Evolutionary conservation across 306 rosid genomes (phyloP).

Genomic region (Prunus davidiana): DNA sequence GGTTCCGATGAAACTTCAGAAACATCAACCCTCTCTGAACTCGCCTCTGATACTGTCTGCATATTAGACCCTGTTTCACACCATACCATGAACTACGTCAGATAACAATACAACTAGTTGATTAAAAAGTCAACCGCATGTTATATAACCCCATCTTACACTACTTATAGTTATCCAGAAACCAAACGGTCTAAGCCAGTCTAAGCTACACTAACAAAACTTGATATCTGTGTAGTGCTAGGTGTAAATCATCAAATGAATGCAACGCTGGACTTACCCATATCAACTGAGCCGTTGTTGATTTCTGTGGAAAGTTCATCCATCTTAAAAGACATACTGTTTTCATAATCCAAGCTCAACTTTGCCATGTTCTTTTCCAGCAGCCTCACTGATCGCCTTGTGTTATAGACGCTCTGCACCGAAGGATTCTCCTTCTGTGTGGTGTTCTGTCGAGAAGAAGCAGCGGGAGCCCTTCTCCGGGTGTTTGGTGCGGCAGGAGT

Average conservation of each 20-base stretch:
- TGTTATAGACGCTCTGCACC: conserved; percentile 42
- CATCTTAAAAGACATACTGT: conserved; percentile 18
- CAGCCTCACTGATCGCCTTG: conserved; percentile 68
- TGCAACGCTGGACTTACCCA: conserved; percentile 21
- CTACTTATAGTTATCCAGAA: too few species aligned
- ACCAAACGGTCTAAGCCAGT: too few species aligned
- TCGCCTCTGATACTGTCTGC: conserved; percentile 19
- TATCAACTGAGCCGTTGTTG: conserved; percentile 22
- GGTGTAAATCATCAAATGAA: background rate
- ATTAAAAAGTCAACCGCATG: background rate
- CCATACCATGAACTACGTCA: background rate
- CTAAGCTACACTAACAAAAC: background rate
- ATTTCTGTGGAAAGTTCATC: conserved; percentile 42
- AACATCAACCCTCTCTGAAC: conserved; percentile 24
- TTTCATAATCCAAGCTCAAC: conserved; percentile 42
- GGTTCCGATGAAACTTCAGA: conserved; percentile 30
- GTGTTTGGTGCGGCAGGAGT: conserved; percentile 52
- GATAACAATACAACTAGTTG: background rate
- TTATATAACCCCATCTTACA: too few species aligned
- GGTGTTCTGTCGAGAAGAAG: conserved; percentile 26
- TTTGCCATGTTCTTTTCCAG: conserved; percentile 56
- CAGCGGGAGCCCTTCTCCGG: conserved; percentile 32
- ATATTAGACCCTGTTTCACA: conserved; percentile 30
- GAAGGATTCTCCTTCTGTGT: conserved; percentile 20
- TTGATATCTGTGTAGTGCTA: background rate